Conservation (phyloP, 441 rosid genomes). For the Mallotus repandus region DNA sequence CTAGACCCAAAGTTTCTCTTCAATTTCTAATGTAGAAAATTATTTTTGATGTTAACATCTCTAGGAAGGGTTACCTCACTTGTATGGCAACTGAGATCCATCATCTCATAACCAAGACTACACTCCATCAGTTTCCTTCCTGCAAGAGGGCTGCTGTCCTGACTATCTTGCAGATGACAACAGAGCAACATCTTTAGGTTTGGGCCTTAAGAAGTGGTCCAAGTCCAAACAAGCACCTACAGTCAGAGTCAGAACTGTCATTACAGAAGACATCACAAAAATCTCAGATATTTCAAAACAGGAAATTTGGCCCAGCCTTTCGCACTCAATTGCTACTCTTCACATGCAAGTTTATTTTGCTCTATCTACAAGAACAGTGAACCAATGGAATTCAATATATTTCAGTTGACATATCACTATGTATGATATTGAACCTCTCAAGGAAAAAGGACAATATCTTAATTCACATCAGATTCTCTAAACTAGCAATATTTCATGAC, state of each 20-base stretch:
- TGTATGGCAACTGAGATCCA: not conserved
- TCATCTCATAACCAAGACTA: not conserved
- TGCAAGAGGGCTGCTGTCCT: not conserved
- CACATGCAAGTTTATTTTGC: not conserved
- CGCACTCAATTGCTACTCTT: not conserved
- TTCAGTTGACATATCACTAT: not conserved
- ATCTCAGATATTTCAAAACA: not conserved
- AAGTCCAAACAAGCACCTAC: constrained; percentile 14
- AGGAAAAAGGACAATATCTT: not conserved
- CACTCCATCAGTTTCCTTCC: not conserved
- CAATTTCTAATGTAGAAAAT: not conserved
- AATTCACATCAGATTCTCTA: not conserved
- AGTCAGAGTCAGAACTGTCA: constrained; percentile 1
- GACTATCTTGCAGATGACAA: not conserved
- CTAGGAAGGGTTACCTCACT: constrained; percentile 6
- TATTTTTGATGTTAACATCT: not conserved
- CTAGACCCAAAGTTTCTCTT: not conserved
- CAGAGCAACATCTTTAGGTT: constrained; percentile 3
- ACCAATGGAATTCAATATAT: not conserved
- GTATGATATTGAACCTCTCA: not conserved
- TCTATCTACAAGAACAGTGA: constrained; percentile 1
- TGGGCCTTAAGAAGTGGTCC: not conserved
- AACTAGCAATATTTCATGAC: not conserved
- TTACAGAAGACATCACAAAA: not conserved
- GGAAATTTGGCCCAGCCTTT: constrained; percentile 7